Percentiles rank a stretch among this genome's conserved stretches.
These are phyloP conservation scores for Pluteus cervinus DNA, from an alignment of 768 basidiomycete genomes.

Conservation along the genomic window DNA sequence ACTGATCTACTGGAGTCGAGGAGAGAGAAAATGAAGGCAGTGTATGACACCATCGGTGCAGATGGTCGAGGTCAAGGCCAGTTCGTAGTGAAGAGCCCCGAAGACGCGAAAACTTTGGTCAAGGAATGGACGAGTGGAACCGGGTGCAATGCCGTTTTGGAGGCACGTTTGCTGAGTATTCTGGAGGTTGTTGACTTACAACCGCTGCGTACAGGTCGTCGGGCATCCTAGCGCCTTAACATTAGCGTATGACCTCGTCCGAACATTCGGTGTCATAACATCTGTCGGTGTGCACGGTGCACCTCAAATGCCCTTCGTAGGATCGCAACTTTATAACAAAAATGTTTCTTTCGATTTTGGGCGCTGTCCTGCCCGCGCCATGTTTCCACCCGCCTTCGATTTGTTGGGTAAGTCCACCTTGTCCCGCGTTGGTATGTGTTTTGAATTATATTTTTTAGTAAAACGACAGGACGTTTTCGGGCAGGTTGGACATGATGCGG, in stretches of 20 bases:
- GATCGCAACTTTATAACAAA: constrained; percentile 61
- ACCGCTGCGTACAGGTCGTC: constrained; percentile 45
- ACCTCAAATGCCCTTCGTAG: constrained; percentile 47
- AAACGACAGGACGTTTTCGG: constrained; percentile 72
- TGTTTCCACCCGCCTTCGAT: constrained; percentile 69
- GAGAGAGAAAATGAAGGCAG: constrained; percentile 51
- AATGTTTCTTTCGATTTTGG: constrained; percentile 80
- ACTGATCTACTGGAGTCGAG: constrained; percentile 56
- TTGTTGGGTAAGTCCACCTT: constrained; percentile 37
- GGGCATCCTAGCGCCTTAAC: constrained; percentile 59
- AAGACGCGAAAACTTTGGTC: constrained; percentile 44
- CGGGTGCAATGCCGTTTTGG: constrained; percentile 62
- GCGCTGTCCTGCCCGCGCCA: constrained; percentile 72
- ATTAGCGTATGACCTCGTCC: constrained; percentile 64
- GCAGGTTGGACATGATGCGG: constrained; percentile 53
- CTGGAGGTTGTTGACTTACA: neutral
- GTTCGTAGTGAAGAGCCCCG: constrained; percentile 45
- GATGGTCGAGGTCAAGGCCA: constrained; percentile 39
- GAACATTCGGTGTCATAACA: constrained; percentile 68
- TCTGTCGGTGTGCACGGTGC: constrained; percentile 71
- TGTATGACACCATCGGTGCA: constrained; percentile 44
- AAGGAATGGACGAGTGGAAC: constrained; percentile 46
- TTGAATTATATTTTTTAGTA: constrained; percentile 23
- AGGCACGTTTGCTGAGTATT: constrained; percentile 32
- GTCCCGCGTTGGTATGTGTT: neutral